Evolutionary conservation across 192 early-diverging fungal genomes (phyloP).

Genomic region (Entomortierella parvispora): DNA sequence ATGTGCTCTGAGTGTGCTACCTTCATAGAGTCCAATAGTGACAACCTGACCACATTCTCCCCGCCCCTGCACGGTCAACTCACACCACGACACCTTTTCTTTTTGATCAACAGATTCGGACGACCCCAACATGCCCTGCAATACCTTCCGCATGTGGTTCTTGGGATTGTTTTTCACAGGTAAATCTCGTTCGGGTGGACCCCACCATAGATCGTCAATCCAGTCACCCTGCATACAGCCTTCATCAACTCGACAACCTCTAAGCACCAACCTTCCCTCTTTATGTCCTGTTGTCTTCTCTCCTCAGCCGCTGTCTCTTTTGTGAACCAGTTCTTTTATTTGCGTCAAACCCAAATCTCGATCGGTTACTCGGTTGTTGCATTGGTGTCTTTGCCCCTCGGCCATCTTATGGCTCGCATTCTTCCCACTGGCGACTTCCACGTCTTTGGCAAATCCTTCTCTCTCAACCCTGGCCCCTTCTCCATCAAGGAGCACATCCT

Average conservation of each 20-base stretch:
- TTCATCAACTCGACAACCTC: constrained; percentile 48
- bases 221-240: too few species aligned
- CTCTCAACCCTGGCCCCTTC: constrained; percentile 74
- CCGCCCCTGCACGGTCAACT: background rate
- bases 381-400: constrained; percentile 60
- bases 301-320: constrained; percentile 46
- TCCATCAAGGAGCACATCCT: constrained; percentile 72
- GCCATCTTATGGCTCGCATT: constrained; percentile 53
- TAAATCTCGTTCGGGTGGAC: too few species aligned
- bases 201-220: too few species aligned
- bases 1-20: constrained; percentile 4
- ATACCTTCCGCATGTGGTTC: constrained; percentile 64
- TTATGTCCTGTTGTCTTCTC: constrained; percentile 40
- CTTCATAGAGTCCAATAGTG: background rate
- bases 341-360: constrained; percentile 55
- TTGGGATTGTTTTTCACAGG: constrained; percentile 57
- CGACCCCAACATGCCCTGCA: constrained; percentile 59
- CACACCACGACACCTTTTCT: background rate
- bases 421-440: constrained; percentile 35
- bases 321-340: constrained; percentile 65
- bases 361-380: constrained; percentile 60
- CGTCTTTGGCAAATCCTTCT: constrained; percentile 33
- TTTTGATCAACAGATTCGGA: constrained; percentile 42
- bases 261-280: constrained; percentile 48
- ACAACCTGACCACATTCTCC: background rate